Evolutionary conservation across 2,329 filamentous ascomycete genomes (phyloP).

Genomic region (Chaetoscypha palmicola): DNA sequence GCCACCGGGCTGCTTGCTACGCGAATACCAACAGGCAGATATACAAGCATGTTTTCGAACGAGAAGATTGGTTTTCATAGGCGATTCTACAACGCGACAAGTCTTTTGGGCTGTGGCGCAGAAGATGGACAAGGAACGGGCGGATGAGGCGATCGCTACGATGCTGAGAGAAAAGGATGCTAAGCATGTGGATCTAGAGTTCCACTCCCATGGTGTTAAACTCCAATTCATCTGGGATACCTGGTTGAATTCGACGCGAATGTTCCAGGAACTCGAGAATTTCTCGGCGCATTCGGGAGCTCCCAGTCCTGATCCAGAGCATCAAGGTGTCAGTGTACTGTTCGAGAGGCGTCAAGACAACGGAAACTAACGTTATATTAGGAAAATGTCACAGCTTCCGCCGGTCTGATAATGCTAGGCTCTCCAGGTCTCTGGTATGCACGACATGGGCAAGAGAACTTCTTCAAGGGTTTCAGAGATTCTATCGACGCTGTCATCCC

Average conservation of each 20-base stretch:
- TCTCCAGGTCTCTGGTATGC: constrained; percentile 49
- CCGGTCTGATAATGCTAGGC: constrained; percentile 45
- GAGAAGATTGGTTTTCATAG: constrained; percentile 50
- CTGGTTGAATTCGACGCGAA: constrained; percentile 45
- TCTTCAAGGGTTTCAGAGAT: constrained; percentile 39
- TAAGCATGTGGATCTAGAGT: constrained; percentile 38
- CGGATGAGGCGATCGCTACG: constrained; percentile 32
- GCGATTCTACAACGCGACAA: constrained; percentile 53
- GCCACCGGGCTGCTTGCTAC: constrained; percentile 51
- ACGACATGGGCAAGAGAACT: constrained; percentile 40
- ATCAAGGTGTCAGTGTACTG: too few species aligned
- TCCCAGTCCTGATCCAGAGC: too few species aligned
- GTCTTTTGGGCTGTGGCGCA: constrained; percentile 51
- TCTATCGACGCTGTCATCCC: constrained; percentile 40
- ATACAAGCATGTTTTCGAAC: constrained; percentile 45
- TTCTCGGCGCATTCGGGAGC: constrained; percentile 29
- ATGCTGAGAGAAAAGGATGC: constrained; percentile 35
- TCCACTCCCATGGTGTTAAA: constrained; percentile 38
- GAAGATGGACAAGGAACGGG: constrained; percentile 38
- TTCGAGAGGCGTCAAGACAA: too few species aligned
- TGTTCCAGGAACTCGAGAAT: constrained; percentile 36
- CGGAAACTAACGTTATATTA: too few species aligned
- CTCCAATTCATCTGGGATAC: constrained; percentile 58
- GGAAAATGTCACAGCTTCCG: too few species aligned
- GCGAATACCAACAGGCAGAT: constrained; percentile 46